Evolutionary conservation across 805 yeast species (phyloP).

Genomic region (Yarrowia porcina): DNA sequence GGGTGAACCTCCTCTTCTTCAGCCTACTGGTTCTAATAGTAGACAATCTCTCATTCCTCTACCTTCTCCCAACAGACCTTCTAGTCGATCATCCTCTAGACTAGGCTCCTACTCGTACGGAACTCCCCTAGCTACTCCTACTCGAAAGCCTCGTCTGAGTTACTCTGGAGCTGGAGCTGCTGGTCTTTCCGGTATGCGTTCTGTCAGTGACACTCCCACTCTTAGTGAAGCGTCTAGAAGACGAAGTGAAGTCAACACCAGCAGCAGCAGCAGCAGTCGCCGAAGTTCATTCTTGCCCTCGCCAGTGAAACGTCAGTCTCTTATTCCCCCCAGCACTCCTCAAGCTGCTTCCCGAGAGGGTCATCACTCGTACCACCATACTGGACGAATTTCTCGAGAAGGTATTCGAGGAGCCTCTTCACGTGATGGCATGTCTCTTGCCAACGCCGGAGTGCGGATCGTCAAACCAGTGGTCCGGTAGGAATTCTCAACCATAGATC

Average conservation of each 20-base stretch:
- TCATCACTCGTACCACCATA: background rate
- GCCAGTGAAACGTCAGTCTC: constrained; percentile 8
- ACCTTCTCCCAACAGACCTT: background rate
- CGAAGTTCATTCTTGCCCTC: constrained; percentile 6
- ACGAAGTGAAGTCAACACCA: background rate
- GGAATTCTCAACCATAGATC: constrained; percentile 24
- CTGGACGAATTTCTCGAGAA: constrained; percentile 14
- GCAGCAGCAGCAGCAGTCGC: background rate
- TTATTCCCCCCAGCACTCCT: constrained; percentile 3
- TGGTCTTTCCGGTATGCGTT: constrained; percentile 4
- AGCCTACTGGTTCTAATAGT: background rate
- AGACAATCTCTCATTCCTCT: constrained; percentile 7
- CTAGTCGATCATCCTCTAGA: constrained; percentile 2
- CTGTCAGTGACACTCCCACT: constrained; percentile 6
- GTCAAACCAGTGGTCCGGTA: constrained; percentile 8
- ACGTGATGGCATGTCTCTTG: constrained; percentile 15
- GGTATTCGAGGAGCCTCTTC: constrained; percentile 10
- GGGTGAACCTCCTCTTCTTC: constrained; percentile 13
- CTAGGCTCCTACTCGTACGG: background rate
- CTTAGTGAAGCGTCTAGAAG: background rate
- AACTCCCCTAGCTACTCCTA: constrained; percentile 16
- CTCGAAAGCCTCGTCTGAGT: constrained; percentile 11
- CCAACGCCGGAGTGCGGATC: constrained; percentile 15
- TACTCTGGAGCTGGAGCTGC: background rate
- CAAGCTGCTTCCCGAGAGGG: background rate